phyloP scores from a whole-genome alignment of 257 asterid genomes.

The Jasminum sambac region DNA sequence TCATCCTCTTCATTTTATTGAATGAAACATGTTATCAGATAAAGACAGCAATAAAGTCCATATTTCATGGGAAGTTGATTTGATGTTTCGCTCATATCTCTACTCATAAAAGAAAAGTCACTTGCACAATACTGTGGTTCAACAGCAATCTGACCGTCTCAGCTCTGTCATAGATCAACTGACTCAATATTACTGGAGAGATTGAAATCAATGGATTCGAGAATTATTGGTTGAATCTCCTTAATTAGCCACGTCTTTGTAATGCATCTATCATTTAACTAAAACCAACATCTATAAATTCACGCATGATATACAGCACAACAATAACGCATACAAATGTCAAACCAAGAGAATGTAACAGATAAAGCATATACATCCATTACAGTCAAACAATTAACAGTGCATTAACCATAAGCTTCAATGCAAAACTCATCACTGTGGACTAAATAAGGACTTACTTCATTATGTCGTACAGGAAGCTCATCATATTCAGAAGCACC shows the following conservation, averaged over 20 bases:
- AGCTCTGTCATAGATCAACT: constrained; percentile 16
- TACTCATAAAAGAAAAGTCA: not conserved
- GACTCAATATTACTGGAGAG: not conserved
- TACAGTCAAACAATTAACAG: not conserved
- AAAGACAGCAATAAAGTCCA: not conserved
- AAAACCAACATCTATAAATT: constrained; percentile 5
- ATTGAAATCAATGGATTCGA: not conserved
- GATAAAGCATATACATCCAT: constrained; percentile 8
- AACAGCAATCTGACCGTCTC: constrained; percentile 9
- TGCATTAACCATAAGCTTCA: constrained; percentile 2
- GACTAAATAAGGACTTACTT: constrained; percentile 49
- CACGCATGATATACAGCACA: not conserved
- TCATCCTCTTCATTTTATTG: not conserved
- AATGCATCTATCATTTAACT: constrained; percentile 11
- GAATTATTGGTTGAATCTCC: not conserved
- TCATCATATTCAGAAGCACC: constrained; percentile 97
- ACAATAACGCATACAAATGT: constrained; percentile 12
- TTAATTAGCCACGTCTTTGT: constrained; percentile 2
- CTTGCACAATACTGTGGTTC: constrained; percentile 1
- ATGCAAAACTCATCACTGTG: not conserved
- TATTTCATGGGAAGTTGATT: constrained; percentile 4
- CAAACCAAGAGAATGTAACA: not conserved
- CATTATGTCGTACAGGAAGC: constrained; percentile 96
- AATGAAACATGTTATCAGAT: not conserved
- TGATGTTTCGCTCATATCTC: constrained; percentile 5